These are phyloP conservation scores for Carex scoparia DNA, from an alignment of 176 grass and related monocot genomes.

Conservation along the genomic window DNA sequence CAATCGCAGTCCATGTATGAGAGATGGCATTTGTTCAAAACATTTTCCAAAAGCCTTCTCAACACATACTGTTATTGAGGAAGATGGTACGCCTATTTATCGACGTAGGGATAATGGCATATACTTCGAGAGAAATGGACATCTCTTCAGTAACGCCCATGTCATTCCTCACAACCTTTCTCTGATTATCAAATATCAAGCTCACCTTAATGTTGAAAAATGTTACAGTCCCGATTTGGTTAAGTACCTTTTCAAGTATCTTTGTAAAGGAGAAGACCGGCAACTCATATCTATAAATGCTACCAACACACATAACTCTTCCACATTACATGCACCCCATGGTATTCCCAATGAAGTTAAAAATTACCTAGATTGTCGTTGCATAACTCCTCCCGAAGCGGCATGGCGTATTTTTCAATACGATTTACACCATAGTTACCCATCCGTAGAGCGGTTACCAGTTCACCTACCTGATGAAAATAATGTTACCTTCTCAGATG, in stretches of 20 bases:
- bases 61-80: not conserved
- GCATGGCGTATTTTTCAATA: not conserved
- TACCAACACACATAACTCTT: not conserved
- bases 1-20: constrained; percentile 7
- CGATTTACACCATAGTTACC: not conserved
- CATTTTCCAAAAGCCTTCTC: constrained; percentile 14
- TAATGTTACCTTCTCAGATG: not conserved
- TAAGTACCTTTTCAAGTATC: constrained; percentile 31
- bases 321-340: too few species aligned
- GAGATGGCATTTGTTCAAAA: not conserved
- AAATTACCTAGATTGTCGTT: not conserved
- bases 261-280: not conserved
- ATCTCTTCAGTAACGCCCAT: not conserved
- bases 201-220: constrained; percentile 19
- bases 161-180: not conserved
- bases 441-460: not conserved
- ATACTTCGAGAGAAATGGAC: not conserved
- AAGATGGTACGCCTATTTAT: constrained; percentile 24
- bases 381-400: not conserved
- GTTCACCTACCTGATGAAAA: not conserved
- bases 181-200: constrained; percentile 11
- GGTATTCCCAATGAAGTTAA: too few species aligned
- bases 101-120: not conserved
- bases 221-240: not conserved
- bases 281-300: not conserved